Base-by-base conservation (phyloP, 2,329 filamentous ascomycete genomes). In the Sclerotinia borealis region DNA sequence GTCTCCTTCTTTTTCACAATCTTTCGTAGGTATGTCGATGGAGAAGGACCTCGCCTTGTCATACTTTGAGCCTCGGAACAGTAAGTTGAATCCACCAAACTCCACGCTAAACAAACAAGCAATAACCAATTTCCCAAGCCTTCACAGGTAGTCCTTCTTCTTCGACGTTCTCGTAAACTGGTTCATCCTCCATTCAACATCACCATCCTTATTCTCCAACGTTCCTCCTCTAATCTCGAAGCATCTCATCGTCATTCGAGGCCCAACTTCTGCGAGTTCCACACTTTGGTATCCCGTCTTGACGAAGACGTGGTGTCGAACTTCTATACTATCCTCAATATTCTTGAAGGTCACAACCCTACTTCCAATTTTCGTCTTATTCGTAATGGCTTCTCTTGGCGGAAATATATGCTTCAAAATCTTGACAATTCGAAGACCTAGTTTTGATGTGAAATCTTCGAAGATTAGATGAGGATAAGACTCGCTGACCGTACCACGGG, bases 401-500 rank as follows among this genome's bases (percentile, higher is more conserved):
- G 95, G 95, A 72, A 97, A 99, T 2, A 97, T 79, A 70, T 99
- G 93, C 76, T 98, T 96, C 48, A 99, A 77, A 17, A 98, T 90
- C 75, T 96, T 93, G 59, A 92, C 90, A 19, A 97, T 87, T 22
- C 95, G 85, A 71, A 87, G 83, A 61, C 95, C 95, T 7, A 98
- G 79, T 39, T 84, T 84, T 7, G 90, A 92, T 6, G 83, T 89
- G 77, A 99, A 98, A 2, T 92, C 92, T 72, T 99, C 95, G 71
- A 99, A 98, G 67, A 99, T 91, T 3, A 99, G 81, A 73, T 98
- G 93, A 0, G 95, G 95, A 71, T 97, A 99, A 43, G 87, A 89
- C 77, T 99, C 95, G 66, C 87, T 91, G 54, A 97, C 92, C 1
- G 92, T 96, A 54, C 95, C 95, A 64, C 90, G 85, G 10, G 92